Base-by-base conservation (phyloP, 2,329 filamentous ascomycete genomes). In the Ophiostoma sp. region DNA sequence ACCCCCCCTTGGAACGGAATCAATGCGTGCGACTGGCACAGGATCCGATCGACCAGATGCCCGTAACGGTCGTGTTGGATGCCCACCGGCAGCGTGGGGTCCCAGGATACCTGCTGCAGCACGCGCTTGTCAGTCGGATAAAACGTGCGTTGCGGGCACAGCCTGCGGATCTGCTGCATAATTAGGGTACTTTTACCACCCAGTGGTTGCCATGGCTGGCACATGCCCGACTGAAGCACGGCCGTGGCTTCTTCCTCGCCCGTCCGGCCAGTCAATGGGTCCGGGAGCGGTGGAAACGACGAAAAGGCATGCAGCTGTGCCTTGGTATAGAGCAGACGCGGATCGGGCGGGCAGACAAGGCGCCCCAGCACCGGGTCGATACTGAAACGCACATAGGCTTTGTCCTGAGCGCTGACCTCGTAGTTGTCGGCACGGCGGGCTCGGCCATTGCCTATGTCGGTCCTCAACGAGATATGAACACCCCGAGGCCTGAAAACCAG, bases 281-380 rank as follows among this genome's bases (percentile, higher is more conserved):
- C 88, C 0, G 84, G 82, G 0, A 89, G 49, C 0, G 81, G 72
- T 42, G 82, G 85, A 16, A 49, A 49, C 0, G 87, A 87, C 0
- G 88, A 90, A 4, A 81, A 75, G 0, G 87, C 87, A 73, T 91
- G 88, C 0, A 87, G 74, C 4, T 81, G 75, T 0, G 86, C 86
- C 72, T 87, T 88, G 0, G 77, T 77, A 68, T 87, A 87, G 0
- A 86, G 76, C 0, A 87, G 75, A 0, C 74, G 74, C 0, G 84
- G 84, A 63, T 89, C 87, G 0, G 84, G 77, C 0, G 87, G 79
- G 49, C 85, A 88, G 2, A 83, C 80, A 0, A 91, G 74, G 0
- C 84, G 80, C 0, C 84, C 82, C 1, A 91, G 78, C 0, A 84
- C 73, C 1, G 79, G 73, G 64, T 90, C 82, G 62, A 89, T 81